Evolutionary conservation across 495 filamentous ascomycete species (phyloP), one percentile per base, ranked within the genome.

Genomic region (Aspergillus mulundensis): DNA sequence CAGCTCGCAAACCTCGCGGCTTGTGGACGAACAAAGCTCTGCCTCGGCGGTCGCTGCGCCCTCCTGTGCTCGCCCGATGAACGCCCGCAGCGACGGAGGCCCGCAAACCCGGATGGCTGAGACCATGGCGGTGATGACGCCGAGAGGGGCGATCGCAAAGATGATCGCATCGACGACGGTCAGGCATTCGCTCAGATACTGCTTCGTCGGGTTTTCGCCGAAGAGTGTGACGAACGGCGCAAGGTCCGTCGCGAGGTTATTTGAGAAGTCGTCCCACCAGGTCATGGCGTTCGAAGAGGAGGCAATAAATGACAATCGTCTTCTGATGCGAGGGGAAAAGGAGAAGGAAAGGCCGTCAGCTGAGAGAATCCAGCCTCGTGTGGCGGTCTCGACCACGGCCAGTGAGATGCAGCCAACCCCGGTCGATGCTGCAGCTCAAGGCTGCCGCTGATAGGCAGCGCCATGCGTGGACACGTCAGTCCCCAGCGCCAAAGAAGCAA

Each of bases 21-120:
- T 54, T 0, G 51, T 54, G 4, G 51, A 54, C 3, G 51, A 54
- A 24, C 51, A 54, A 1, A 54, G 51, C 42, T 54, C 51, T 1
- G 51, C 51, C 18, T 54, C 51, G 7, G 38, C 51, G 6, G 12
- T 16, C 0, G 24, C 51, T 34, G 20, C 25, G 0, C 52, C 52
- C 24, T 54, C 52, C 16, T 54, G 52, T n/a, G 52, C 52, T 25
- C 52, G 10, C 24, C 52, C 52, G 28, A 54, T 38, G 18, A 54
- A 46, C 3, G 52, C 52, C 5, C 52, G 52, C 15, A 54, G 25
- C 2, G 41, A 45, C 8, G 52, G 30, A 2, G 12, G 34, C 14
- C 52, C 52, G 12, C 52, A 39, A 0, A 54, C 52, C 10, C 52
- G 12, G 10, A 54, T 54, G 16, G 41, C 52, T 0, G 52, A 54